Conservation (phyloP, 768 basidiomycete genomes). For the Phanerodontia chrysosporium region DNA sequence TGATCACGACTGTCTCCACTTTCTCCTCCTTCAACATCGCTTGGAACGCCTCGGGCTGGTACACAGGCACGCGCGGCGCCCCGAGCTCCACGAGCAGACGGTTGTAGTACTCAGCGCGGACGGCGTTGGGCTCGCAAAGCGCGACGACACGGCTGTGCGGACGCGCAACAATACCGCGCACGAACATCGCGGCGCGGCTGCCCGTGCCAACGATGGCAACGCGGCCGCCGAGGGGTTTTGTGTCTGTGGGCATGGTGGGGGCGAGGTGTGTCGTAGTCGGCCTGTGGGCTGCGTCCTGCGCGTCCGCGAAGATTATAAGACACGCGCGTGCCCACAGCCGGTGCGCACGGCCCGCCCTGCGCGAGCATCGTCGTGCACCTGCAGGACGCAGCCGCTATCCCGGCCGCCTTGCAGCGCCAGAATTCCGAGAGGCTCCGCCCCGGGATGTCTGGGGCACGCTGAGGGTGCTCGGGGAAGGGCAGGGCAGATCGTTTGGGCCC, state of each 20-base stretch:
- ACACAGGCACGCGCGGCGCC: slow-evolving; percentile 34
- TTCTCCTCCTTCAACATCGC: slow-evolving; percentile 43
- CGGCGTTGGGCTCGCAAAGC: slow-evolving; percentile 43
- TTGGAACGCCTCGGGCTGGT: slow-evolving; percentile 36
- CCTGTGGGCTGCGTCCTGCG: neutral
- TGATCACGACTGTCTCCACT: slow-evolving; percentile 45
- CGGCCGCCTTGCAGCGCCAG: neutral
- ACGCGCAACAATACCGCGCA: slow-evolving; percentile 41
- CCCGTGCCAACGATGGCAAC: slow-evolving; percentile 42
- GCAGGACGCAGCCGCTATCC: neutral
- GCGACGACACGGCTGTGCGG: slow-evolving; percentile 39
- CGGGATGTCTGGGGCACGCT: neutral
- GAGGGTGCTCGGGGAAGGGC: neutral
- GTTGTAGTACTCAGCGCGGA: slow-evolving; percentile 44
- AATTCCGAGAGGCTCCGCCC: neutral
- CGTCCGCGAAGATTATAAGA: too few relatives aligned
- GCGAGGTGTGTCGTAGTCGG: too few relatives aligned
- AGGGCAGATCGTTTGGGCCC: neutral
- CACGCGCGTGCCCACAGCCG: too few relatives aligned
- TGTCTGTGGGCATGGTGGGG: slow-evolving; percentile 23
- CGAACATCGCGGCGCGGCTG: slow-evolving; percentile 41
- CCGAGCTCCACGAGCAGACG: slow-evolving; percentile 35
- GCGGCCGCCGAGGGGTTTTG: slow-evolving; percentile 31
- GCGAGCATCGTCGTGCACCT: neutral
- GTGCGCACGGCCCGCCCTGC: too few relatives aligned